A percentile compares a stretch with the other conserved stretches of the same genome.
Evolutionary conservation across 2,329 filamentous ascomycete species (phyloP).

Genomic region (Hymenoscyphus linearis): DNA sequence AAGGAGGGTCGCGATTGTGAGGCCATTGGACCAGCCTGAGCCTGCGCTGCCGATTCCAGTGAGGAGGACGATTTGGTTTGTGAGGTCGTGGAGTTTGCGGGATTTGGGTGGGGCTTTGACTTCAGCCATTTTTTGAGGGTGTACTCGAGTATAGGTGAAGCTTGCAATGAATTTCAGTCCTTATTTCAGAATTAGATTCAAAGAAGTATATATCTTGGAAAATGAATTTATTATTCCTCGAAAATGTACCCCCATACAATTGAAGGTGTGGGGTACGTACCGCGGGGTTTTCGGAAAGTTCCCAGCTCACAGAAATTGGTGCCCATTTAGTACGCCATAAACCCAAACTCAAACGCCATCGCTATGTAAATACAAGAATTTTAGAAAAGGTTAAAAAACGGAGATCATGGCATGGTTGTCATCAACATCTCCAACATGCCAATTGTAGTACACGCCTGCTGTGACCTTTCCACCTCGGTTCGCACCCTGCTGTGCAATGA

Average conservation of each 20-base stretch:
- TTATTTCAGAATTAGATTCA: background rate
- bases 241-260: background rate
- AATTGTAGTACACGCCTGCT: conserved; percentile 73
- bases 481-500: conserved; percentile 66
- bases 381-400: conserved; percentile 10
- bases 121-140: conserved; percentile 12
- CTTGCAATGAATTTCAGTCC: background rate
- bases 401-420: conserved; percentile 37
- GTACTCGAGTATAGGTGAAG: too few species aligned
- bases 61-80: conserved; percentile 40
- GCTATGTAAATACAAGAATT: conserved; percentile 36
- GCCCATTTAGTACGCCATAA: background rate
- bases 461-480: conserved; percentile 74
- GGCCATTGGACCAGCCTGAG: conserved; percentile 46
- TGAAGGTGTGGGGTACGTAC: conserved; percentile 3
- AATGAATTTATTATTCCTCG: background rate
- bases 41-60: conserved; percentile 41
- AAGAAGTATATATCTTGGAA: background rate
- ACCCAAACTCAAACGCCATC: conserved; percentile 33
- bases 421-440: conserved; percentile 85
- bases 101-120: conserved; percentile 17
- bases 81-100: conserved; percentile 36
- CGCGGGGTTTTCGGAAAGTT: conserved; percentile 8
- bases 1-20: conserved; percentile 43
- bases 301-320: background rate